Base-by-base conservation (phyloP, 192 early-diverging fungal species). In the Backusella liffmaniae region DNA sequence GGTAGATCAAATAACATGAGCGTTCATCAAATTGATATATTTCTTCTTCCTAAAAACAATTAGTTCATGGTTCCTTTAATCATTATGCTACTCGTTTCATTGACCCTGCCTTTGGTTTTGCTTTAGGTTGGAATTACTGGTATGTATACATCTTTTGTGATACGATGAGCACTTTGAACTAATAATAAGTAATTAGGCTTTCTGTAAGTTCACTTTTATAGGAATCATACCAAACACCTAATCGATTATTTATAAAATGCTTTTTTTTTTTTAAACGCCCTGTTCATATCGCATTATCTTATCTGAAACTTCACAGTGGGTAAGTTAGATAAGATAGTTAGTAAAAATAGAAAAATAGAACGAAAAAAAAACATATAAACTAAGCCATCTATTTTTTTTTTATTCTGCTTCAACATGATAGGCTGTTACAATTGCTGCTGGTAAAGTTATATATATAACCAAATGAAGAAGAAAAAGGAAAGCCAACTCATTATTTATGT, bases 31-130 rank as follows among this genome's bases (percentile, higher is more conserved):
- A 32, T 32, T 32, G 32, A 32, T 32, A 32, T 3, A 32, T 32
- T 32, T 32, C 32, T 32, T 32, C 3, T 32, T 32, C 23, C 51
- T 35, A 13, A 34, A 21, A 12, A 34, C 34, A 30, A 29, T 36
- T 56, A 26, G 79, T 91, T 4, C 85, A 92, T 29, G 95, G 93
- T 44, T 89, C 92, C 13, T 94, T 95, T 76, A 93, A 90, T 76
- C 87, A 89, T 44, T 91, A 92, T 80, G 91, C 88, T 8, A 79
- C 88, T 18, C 90, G 92, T 41, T 96, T 94, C 72, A 84, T 95
- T 46, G 94, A 95, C 81, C 94, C 94, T 10, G 86, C 92, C 21
- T 76, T 91, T 30, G 90, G 90, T 1, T 90, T 90, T 77, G 89
- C 88, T 13, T 83, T 89, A 18, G 90, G 90, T 74, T 92, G 92